Evolutionary conservation across 257 asterid species (phyloP).

Genomic region (Nicotiana sylvestris): DNA sequence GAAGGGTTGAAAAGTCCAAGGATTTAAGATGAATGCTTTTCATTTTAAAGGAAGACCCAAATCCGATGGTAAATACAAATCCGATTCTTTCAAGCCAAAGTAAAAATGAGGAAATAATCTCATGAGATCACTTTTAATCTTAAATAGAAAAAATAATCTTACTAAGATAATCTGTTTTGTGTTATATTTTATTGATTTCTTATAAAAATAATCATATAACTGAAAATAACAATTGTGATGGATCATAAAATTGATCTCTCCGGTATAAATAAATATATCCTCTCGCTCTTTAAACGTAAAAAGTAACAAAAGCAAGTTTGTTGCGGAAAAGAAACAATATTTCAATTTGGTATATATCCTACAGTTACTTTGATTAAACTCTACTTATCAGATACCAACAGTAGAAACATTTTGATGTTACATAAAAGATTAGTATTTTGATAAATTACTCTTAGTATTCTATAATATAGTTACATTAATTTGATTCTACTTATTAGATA

Average conservation of each 20-base stretch:
- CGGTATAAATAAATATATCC: too few relatives aligned
- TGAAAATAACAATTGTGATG: not conserved
- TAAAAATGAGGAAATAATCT: too few relatives aligned
- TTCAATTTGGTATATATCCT: not conserved
- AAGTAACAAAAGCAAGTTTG: not conserved
- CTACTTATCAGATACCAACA: not conserved
- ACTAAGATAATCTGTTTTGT: too few relatives aligned
- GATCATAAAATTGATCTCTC: not conserved
- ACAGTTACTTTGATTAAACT: not conserved
- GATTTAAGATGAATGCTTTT: not conserved
- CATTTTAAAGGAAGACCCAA: too few relatives aligned
- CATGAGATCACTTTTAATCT: too few relatives aligned
- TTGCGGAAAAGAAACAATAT: not conserved
- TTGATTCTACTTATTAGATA: not conserved
- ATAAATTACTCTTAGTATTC: not conserved
- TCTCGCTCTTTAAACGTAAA: not conserved
- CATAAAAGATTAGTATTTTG: not conserved
- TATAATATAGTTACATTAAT: not conserved
- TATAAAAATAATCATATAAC: too few relatives aligned
- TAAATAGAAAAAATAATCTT: too few relatives aligned
- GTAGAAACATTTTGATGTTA: not conserved
- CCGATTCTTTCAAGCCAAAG: not conserved
- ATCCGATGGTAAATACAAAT: too few relatives aligned
- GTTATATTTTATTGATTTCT: too few relatives aligned
- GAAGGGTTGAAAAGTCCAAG: not conserved